These are phyloP conservation scores for Cyclanthera cordifolia DNA, from an alignment of 306 rosid genomes.

Conservation along the genomic window DNA sequence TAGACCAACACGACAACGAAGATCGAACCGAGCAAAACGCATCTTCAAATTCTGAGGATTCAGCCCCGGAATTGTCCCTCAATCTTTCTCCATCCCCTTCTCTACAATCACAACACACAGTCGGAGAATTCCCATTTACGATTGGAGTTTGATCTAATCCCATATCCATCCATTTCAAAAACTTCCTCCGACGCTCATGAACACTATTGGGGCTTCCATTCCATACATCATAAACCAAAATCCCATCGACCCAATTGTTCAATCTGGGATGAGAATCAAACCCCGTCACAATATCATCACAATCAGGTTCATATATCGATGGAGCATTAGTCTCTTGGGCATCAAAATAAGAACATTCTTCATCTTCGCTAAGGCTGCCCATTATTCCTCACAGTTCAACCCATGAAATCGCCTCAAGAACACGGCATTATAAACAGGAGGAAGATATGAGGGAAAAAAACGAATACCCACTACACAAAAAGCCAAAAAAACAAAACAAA, in stretches of 20 bases:
- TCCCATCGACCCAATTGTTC: slow-evolving; percentile 15
- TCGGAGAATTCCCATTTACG: slow-evolving; percentile 18
- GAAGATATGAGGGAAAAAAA: slow-evolving; percentile 23
- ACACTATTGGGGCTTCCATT: slow-evolving; percentile 53
- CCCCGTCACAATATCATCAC: slow-evolving; percentile 21
- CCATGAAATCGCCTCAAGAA: slow-evolving; percentile 66
- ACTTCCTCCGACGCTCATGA: slow-evolving; percentile 51
- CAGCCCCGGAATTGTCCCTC: slow-evolving; percentile 28
- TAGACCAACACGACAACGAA: slow-evolving; percentile 31
- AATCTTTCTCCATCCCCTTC: slow-evolving; percentile 33
- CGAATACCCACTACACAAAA: slow-evolving; percentile 38
- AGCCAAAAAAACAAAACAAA: slow-evolving; percentile 28
- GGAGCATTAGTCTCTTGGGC: slow-evolving; percentile 56
- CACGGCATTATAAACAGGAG: slow-evolving; percentile 27
- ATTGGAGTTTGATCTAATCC: slow-evolving; percentile 27
- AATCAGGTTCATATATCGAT: slow-evolving; percentile 35
- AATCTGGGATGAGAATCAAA: slow-evolving; percentile 20
- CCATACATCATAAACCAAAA: slow-evolving; percentile 53
- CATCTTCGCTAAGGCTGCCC: slow-evolving; percentile 66
- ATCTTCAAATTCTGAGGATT: slow-evolving; percentile 23
- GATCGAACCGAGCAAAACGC: slow-evolving; percentile 49
- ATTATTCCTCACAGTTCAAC: slow-evolving; percentile 54
- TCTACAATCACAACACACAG: slow-evolving; percentile 12
- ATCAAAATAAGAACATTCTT: slow-evolving; percentile 61
- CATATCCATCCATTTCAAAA: slow-evolving; percentile 51